Base-by-base conservation (phyloP, 116 monocot species). In the Iris pallida region DNA sequence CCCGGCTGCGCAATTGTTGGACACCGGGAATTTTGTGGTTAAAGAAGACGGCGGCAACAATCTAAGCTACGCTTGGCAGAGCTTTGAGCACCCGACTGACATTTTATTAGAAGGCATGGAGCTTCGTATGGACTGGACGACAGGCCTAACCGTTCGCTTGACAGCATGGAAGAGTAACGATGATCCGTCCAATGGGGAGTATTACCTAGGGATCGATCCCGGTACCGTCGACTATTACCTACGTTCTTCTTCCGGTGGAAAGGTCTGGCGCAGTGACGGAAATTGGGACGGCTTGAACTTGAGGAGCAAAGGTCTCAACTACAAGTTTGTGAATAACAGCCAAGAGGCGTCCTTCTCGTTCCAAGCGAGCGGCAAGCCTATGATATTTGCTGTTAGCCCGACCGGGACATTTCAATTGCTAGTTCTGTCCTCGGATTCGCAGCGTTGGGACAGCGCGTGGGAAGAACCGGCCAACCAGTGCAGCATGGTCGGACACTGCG, bases 1-100 rank as follows among this genome's bases (percentile, higher is more conserved):
- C 30, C 30, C 30, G 30, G 30, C 30, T 54, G 80, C 75, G 13
- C 71, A 75, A 20, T 40, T 75, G 20, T 62, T 71, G 9, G 80
- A 80, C 54, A 47, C 41, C 4, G 75, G 75, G 2, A 76, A 80
- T 53, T 66, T 80, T 40, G 70, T 80, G 11, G 59, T 80, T 40
- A 51, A 20, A 61, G 69, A 74, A 45, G 30, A 30, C 18, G 65
- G 30, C 20, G 10, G 1, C 47, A 30, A 30, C 30, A 47, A 19
- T 5, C 11, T 5, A 16, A 49, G 6, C 8, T 65, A 65, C 45
- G 65, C n/a, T 1, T 65, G 65, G 65, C 51, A 65, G 12, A 51
- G 65, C 16, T 65, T 65, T 18, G 14, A 65, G 20, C 30, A 65
- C 49, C 13, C 40, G 5, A 49, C 48, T 0, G 65, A 65, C 55